Evolutionary conservation across 2,329 filamentous ascomycete genomes (phyloP), one percentile per base, ranked within the genome.

Genomic region (Calonectria honghensis): DNA sequence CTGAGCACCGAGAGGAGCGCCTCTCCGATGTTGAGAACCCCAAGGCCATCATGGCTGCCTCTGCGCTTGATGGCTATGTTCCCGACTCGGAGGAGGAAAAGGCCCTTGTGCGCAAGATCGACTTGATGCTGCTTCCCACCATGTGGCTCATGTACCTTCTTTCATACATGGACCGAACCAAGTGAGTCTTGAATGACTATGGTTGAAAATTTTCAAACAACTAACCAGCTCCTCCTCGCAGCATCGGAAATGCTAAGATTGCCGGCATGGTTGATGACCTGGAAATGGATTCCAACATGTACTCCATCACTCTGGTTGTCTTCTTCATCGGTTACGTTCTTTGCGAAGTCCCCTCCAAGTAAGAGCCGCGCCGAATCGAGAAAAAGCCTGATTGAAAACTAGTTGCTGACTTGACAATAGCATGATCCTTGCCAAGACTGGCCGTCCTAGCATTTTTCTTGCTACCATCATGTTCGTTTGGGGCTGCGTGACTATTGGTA

Each of bases 301-400:
- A 94, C 83, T 93, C 93, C 79, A 86, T 90, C 29, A 84, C 88
- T 20, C 86, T 91, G 18, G 75, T 83, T 20, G 88, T 95, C 76
- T 95, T 95, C 85, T 95, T 94, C 85, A 87, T 94, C 68, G 92
- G 91, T 6, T 95, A 95, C 82, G 86, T 92, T 0, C 82, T 93
- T 37, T 93, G 92, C 78, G 92, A 94, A 79, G 87, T 89, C 0
- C 81, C 92, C 35, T 93, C 92, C 31, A 94, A 94, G 80, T 85
- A 72, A 68, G 70, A 52, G 18, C 24, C 27, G 1, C 39, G 20
- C 5, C 31, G 31, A 20, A 48, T 50, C 9, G 6, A n/a, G 1
- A n/a, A 37, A 57, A 63, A 63, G 6, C 24, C 24, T 4, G 6
- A 7, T 48, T 11, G 6, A 59, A 16, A 27, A 10, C 31, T 14